Evolutionary conservation across 225 moss, liverwort and hornwort species (phyloP).

Genomic region (Sphagnum contortum): DNA sequence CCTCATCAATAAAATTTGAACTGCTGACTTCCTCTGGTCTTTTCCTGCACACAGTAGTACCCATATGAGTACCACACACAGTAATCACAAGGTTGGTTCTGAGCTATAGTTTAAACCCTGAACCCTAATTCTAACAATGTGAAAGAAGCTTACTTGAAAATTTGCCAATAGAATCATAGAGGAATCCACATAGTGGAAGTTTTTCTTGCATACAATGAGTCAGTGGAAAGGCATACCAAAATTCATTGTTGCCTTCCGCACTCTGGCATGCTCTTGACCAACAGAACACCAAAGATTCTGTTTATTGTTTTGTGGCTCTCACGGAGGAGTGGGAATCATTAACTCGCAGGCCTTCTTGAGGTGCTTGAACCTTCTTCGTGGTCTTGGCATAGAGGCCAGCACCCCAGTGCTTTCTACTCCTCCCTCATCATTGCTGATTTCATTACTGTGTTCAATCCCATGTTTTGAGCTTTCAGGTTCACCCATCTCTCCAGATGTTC

Average conservation of each 20-base stretch:
- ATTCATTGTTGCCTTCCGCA: no score
- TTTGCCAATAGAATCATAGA: no score
- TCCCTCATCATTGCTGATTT: conserved; percentile 17
- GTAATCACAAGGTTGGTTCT: background rate
- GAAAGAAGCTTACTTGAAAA: no score
- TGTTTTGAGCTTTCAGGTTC: conserved; percentile 9
- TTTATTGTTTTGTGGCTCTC: conserved; percentile 5
- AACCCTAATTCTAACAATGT: no score
- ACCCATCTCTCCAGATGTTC: background rate
- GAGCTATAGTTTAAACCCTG: background rate
- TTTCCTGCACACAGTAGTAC: conserved; percentile 26
- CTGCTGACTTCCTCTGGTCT: conserved; percentile 38
- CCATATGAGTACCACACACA: background rate
- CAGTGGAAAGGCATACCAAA: no score
- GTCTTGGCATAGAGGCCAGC: conserved; percentile 26
- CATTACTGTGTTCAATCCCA: conserved; percentile 12
- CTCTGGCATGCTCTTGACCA: background rate
- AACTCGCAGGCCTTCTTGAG: conserved; percentile 52
- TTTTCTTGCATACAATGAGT: no score
- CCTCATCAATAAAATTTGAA: conserved; percentile 75
- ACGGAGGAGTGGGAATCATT: conserved; percentile 20
- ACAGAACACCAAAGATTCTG: background rate
- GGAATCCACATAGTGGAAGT: no score
- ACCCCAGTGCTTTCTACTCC: conserved; percentile 4
- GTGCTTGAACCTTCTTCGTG: conserved; percentile 34